A percentile compares a stretch with the other conserved stretches of the same genome.
phyloP scores from a whole-genome alignment of 1,284 basidiomycete species.

The Ganoderma lingzhi region DNA sequence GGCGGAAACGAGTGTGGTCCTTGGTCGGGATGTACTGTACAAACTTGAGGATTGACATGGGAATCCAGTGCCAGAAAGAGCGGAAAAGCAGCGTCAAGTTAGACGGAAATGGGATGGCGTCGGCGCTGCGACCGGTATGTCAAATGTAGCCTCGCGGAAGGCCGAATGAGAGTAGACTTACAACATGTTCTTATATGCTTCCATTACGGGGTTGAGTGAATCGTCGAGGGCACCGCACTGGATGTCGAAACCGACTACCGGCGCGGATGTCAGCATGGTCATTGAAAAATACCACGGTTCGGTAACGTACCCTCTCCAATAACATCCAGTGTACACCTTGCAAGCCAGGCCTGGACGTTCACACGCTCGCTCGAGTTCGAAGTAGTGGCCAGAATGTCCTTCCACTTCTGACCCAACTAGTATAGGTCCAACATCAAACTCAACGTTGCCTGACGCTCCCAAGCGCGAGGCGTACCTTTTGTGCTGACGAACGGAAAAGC shows the following conservation, averaged over 20 bases:
- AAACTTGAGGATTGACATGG: slow-evolving; percentile 39
- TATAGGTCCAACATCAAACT: not conserved
- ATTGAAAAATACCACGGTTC: no score
- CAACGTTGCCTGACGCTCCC: slow-evolving; percentile 35
- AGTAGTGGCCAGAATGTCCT: slow-evolving; percentile 26
- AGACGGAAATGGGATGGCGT: slow-evolving; percentile 35
- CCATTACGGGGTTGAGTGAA: slow-evolving; percentile 37
- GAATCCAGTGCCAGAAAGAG: slow-evolving; percentile 32
- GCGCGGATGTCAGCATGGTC: not conserved
- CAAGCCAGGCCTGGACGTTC: slow-evolving; percentile 52
- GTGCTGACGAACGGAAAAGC: slow-evolving; percentile 52
- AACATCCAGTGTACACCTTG: slow-evolving; percentile 54
- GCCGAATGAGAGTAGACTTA: slow-evolving; percentile 25
- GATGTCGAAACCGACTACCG: slow-evolving; percentile 40
- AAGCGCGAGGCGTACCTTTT: slow-evolving; percentile 45
- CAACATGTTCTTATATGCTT: slow-evolving; percentile 45
- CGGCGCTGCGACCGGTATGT: slow-evolving; percentile 19
- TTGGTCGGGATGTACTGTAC: slow-evolving; percentile 46
- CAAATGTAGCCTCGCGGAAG: not conserved
- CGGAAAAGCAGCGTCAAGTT: slow-evolving; percentile 15
- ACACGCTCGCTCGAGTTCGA: slow-evolving; percentile 20
- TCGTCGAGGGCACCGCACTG: slow-evolving; percentile 38
- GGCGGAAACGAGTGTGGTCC: slow-evolving; percentile 44
- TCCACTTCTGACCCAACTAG: slow-evolving; percentile 36
- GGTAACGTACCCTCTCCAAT: slow-evolving; percentile 48